Evolutionary conservation across 2,329 filamentous ascomycete genomes (phyloP), one percentile per base, ranked within the genome.

Genomic region (Arachnopeziza araneosa): DNA sequence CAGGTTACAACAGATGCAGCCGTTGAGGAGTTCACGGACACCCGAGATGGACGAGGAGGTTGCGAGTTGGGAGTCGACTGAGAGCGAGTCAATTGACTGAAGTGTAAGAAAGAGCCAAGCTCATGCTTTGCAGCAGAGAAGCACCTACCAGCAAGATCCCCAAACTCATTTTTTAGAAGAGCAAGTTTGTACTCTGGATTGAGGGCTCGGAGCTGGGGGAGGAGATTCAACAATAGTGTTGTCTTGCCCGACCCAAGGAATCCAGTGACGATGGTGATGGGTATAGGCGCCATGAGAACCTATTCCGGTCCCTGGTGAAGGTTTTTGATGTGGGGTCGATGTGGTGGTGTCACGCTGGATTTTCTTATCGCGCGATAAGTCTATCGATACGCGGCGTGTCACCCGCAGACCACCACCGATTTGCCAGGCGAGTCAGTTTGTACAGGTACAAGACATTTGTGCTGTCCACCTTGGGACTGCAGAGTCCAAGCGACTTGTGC

Each of bases 1-100:
- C 24, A 98, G 88, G 73, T 98, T 98, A 79, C 95, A 99, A 83
- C 95, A 99, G 75, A 99, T 98, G 77, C 95, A 98, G 66, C 93
- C 95, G 74, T 96, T 96, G 57, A 99, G 87, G 1, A 99, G 83
- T 75, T 99, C 95, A 69, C 90, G 89, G 4, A 96, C 93, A 58
- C 92, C 93, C 0, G 91, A 88, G 67, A 99, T 92, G 64, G 93
- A 87, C 55, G 85, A 85, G 17, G 89, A 89, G 0, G 89, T 82
- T 19, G 95, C 93, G 30, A 99, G 87, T 74, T 96, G 57, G 22
- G 36, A 51, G 23, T 59, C 57, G n/a, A 59, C 36, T 44, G 10
- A 12, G 36, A 14, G 17, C 4, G n/a, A n/a, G n/a, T n/a, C n/a
- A n/a, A n/a, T n/a, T n/a, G n/a, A n/a, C 12, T 44, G 36, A 44